A percentile compares a stretch with the other conserved stretches of the same genome.
Conservation (phyloP, 345 rosid genomes). For the Euphorbia pulcherrima region DNA sequence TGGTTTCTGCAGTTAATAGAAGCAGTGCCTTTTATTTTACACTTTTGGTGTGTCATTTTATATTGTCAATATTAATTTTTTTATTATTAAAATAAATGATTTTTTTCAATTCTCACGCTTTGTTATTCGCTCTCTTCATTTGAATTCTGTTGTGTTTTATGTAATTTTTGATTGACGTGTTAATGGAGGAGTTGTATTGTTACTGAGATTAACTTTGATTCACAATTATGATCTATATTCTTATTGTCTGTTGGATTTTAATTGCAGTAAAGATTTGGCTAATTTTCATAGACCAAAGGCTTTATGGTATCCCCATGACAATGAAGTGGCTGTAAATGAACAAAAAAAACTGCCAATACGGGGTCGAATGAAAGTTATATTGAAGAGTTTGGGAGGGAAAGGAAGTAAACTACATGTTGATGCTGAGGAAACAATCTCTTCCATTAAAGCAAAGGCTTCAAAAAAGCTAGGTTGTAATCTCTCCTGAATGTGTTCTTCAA, state of each 20-base stretch:
- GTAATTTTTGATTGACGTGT: conserved; percentile 4
- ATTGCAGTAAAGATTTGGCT: conserved; percentile 83
- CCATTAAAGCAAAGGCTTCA: conserved; percentile 82
- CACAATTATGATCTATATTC: not conserved
- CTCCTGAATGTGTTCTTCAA: conserved; percentile 9
- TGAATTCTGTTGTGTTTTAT: conserved; percentile 1
- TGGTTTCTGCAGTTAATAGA: not conserved
- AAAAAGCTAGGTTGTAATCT: conserved; percentile 79
- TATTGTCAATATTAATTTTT: too few species aligned
- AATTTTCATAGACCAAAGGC: conserved; percentile 96
- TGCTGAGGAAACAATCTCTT: conserved; percentile 71
- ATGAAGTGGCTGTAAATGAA: conserved; percentile 83
- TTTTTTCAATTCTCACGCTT: conserved; percentile 2
- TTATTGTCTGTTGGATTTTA: conserved; percentile 4
- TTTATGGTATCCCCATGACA: conserved; percentile 91
- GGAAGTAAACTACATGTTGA: conserved; percentile 88
- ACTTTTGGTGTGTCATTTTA: not conserved
- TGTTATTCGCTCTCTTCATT: too few species aligned
- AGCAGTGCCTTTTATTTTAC: not conserved
- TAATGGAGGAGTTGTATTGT: not conserved
- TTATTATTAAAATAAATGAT: not conserved
- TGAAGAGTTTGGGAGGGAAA: conserved; percentile 97
- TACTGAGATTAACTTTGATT: conserved; percentile 4
- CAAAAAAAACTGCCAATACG: conserved; percentile 72
- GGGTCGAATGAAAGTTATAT: conserved; percentile 78